Conservation (phyloP, 2,329 filamentous ascomycete species). For the Pyricularia pennisetigena region DNA sequence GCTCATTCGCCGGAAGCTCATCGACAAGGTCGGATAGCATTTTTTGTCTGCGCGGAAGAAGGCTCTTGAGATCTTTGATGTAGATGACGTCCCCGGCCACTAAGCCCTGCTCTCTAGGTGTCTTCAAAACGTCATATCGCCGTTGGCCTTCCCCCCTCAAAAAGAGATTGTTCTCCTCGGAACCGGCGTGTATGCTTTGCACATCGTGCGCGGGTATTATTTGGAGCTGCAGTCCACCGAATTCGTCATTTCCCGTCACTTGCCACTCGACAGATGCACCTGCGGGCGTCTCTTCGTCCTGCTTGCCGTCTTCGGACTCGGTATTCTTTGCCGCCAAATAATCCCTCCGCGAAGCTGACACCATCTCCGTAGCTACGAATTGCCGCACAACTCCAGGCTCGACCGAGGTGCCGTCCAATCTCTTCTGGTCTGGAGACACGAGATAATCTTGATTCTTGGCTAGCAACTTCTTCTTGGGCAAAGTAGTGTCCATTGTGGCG, state of each 20-base stretch:
- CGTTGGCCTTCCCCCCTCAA: background rate
- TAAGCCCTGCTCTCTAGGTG: background rate
- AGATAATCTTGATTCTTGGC: conserved; percentile 5
- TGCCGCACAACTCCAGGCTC: conserved; percentile 6
- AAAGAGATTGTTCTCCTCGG: background rate
- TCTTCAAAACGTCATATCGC: background rate
- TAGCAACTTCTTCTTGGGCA: background rate
- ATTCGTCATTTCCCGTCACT: conserved; percentile 5
- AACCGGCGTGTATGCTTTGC: background rate
- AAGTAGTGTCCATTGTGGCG: background rate
- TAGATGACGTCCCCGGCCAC: background rate
- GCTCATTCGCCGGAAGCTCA: background rate
- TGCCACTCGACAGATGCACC: conserved; percentile 5
- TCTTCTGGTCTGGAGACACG: conserved; percentile 1
- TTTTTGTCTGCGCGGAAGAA: background rate
- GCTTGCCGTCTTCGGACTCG: background rate
- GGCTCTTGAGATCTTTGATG: background rate
- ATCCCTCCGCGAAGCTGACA: background rate
- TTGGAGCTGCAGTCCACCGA: conserved; percentile 6
- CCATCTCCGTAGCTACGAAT: conserved; percentile 7
- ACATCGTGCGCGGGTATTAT: background rate
- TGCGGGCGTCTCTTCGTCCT: background rate
- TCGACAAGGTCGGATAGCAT: background rate
- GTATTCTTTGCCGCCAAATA: background rate
- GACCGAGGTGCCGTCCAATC: conserved; percentile 6